Evolutionary conservation across 2,329 filamentous ascomycete species (phyloP).

Genomic region (Aspergillus fumigatiaffinis): DNA sequence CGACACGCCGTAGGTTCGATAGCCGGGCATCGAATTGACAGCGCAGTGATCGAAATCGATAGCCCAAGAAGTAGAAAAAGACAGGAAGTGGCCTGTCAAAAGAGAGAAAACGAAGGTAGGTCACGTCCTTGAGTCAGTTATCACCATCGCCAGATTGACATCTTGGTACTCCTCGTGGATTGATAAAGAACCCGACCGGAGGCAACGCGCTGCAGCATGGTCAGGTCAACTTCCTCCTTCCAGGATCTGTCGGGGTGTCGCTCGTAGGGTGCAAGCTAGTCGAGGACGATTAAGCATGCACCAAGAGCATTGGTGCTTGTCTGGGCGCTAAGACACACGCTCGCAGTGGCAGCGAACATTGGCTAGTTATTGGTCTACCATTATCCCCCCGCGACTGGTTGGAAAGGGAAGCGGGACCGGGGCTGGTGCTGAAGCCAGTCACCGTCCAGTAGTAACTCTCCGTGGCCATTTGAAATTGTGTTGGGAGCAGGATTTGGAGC

Average conservation of each 20-base stretch:
- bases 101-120: background rate
- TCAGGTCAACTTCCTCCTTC: background rate
- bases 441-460: background rate
- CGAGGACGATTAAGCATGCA: conserved; percentile 9
- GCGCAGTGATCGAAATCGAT: background rate
- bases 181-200: conserved; percentile 4
- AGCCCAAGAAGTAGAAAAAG: background rate
- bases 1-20: background rate
- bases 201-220: background rate
- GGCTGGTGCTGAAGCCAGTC: background rate
- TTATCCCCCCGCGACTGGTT: background rate
- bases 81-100: background rate
- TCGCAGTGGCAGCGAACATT: conserved; percentile 2
- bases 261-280: background rate
- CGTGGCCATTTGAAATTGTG: background rate
- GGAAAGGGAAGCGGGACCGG: background rate
- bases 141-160: background rate
- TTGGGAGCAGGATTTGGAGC: background rate
- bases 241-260: background rate
- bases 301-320: conserved; percentile 6
- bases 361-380: background rate
- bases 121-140: background rate
- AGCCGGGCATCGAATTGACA: conserved; percentile 10
- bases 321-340: conserved; percentile 13
- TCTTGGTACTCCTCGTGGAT: conserved; percentile 5